Evolutionary conservation across 2,329 filamentous ascomycete species (phyloP), one percentile per base, ranked within the genome.

Genomic region (Aspergillus floridensis): DNA sequence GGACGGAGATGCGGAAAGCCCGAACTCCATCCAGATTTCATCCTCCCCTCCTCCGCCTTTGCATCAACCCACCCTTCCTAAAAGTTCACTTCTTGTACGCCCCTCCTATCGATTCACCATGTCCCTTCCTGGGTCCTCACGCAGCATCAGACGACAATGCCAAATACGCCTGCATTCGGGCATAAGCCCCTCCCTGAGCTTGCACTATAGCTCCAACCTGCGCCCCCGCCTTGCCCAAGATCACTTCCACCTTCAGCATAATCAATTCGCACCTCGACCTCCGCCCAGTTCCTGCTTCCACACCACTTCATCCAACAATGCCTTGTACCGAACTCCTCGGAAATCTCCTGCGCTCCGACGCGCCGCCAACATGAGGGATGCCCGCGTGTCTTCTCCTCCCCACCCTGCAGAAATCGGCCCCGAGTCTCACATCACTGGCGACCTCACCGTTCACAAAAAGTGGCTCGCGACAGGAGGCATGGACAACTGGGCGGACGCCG

Each of bases 311-410:
- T 16, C 53, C n/a, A n/a, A 16, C 53, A 16, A 53, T 19, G 62
- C 53, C 7, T 10, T 10, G 29, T 21, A 29, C 19, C 22, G 22
- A 32, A 56, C 53, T 11, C 61, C 59, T 19, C 56, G 35, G 7
- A 60, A 59, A 14, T 60, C 63, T 3, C 65, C 65, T 11, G 26
- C 57, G 1, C 53, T 56, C 4, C 58, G 64, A 22, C 56, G 54
- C 35, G 50, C 61, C 22, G 31, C 61, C 49, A 53, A 46, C 10
- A 57, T 21, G 26, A 29, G 26, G n/a, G 24, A 5, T 6, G 2
- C 3, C 29, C 47, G 10, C 19, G 38, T 44, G 14, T 12, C 32
- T 35, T 16, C 32, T 44, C 14, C 16, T 19, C 38, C 16, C 38
- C 14, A 5, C 26, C 26, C 26, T 19, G 38, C 14, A n/a, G 7